Conservation (phyloP, 345 rosid genomes). For the Cardamine occulta region DNA sequence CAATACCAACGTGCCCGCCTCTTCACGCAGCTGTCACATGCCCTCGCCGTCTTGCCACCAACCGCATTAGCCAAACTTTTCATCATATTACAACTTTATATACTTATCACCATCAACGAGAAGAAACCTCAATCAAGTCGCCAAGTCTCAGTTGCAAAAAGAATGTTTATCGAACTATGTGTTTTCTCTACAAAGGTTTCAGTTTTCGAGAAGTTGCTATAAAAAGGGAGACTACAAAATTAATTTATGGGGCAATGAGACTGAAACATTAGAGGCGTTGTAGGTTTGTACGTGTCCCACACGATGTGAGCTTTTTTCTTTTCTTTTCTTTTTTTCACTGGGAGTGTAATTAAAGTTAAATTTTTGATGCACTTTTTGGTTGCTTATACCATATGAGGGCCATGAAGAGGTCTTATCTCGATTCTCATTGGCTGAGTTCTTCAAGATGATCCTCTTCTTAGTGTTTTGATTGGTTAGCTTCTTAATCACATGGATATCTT, state of each 20-base stretch:
- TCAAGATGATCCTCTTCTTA: slow-evolving; percentile 50
- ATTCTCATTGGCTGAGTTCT: slow-evolving; percentile 53
- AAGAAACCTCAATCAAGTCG: slow-evolving; percentile 12
- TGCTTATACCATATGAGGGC: slow-evolving; percentile 47
- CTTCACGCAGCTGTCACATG: slow-evolving; percentile 82
- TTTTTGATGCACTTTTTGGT: slow-evolving; percentile 30
- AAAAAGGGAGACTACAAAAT: slow-evolving; percentile 22
- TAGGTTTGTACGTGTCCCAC: slow-evolving; percentile 45
- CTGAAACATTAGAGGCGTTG: slow-evolving; percentile 13
- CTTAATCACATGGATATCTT: slow-evolving; percentile 56
- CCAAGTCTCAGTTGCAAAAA: slow-evolving; percentile 29
- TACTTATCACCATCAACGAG: slow-evolving; percentile 23
- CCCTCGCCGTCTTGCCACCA: slow-evolving; percentile 85
- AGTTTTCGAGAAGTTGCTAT: slow-evolving; percentile 31
- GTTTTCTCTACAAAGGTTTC: slow-evolving; percentile 20
- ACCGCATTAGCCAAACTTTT: slow-evolving; percentile 64
- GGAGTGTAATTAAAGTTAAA: slow-evolving; percentile 14
- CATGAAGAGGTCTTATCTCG: slow-evolving; percentile 69
- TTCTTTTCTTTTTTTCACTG: slow-evolving; percentile 6
- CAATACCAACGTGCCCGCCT: slow-evolving; percentile 93
- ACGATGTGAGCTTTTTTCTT: slow-evolving; percentile 36
- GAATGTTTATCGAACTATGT: slow-evolving; percentile 23
- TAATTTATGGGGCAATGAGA: slow-evolving; percentile 26
- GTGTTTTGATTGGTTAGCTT: slow-evolving; percentile 57
- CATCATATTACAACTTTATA: slow-evolving; percentile 44